Evolutionary conservation across 345 rosid genomes (phyloP), one percentile per base, ranked within the genome.

Genomic region (Limnanthes douglasii): DNA sequence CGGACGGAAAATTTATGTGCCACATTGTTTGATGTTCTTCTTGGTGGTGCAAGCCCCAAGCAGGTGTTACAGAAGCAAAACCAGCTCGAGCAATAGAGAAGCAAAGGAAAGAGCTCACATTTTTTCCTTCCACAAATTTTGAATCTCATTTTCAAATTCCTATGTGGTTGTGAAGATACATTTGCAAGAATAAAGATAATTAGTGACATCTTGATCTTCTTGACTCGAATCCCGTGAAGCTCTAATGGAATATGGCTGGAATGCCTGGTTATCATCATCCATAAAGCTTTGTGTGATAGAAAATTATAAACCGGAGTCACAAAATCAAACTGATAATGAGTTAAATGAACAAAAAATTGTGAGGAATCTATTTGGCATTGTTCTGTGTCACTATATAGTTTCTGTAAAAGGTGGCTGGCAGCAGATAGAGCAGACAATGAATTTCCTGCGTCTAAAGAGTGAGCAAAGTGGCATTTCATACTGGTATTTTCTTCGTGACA

Each of bases 11-110:
- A 62, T 66, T 69, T 86, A 54, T 76, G 93, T 53, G 90, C 90
- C 25, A 55, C 88, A 60, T 71, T 88, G 71, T 88, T 82, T 34
- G 97, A 86, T 46, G 83, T 78, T 51, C 97, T 86, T 63, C 88
- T 86, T 50, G 97, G 97, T 29, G 95, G 97, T 57, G 97, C 97
- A 42, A 86, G 97, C 59, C 97, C 95, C 39, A 82, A 74, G 64
- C 90, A 86, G 97, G 97, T 86, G 45, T 59, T 86, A 40, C 97
- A 78, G 70, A 78, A 78, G 60, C 59, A 67, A 12, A 70, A 49
- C 59, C 83, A 56, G 59, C 50, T 53, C 32, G 84, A 74, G 44
- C 74, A 68, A 59, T 61, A 61, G 34, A 73, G 62, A 61, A 71
- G 45, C 57, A 73, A 65, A 68, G 71, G 74, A 44, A 70, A 55